Base-by-base conservation (phyloP, 169 alveolate species). In the Babesia ovis region DNA sequence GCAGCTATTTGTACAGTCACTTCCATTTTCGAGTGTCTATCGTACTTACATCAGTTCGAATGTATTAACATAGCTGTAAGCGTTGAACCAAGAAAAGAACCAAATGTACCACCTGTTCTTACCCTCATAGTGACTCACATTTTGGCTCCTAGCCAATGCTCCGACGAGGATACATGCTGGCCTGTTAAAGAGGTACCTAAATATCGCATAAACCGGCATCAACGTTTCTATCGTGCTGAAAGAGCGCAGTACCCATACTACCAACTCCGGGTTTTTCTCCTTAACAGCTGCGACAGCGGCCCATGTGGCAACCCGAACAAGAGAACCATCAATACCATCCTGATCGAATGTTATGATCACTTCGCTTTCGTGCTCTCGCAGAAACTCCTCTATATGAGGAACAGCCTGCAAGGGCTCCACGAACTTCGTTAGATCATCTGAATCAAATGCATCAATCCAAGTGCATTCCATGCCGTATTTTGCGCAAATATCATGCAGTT, bases 301-400 rank as follows among this genome's bases (percentile, higher is more conserved):
- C 25, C 43, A 58, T 34, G 71, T 31, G 66, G 83, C 64, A 42
- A 74, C 68, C 69, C 83, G 91, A 50, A 79, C 84, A n/a, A 89
- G 91, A 41, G 85, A 90, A 4, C 71, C 71, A 9, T 91, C 83
- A 41, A 67, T 88, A 11, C 93, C 93, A 32, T 53, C 37, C 22
- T 59, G 51, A 68, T 88, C 93, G 60, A 88, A 88, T 9, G 93
- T 88, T 29, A 88, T 55, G 23, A 88, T 41, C 62, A 84, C 56
- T 25, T 25, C 51, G 41, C 53, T 27, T 11, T 37, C 23, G 55
- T 35, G 20, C 1, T 43, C 68, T 37, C 11, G n/a, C 27, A 81
- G 25, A 50, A 62, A 81, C 18, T 39, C 34, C 23, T 43, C 35
- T 0, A 81, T 37, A 22, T 62, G 64, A 2, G 34, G 42, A 14